A percentile compares a stretch with the other conserved stretches of the same genome.
Evolutionary conservation across 2,329 filamentous ascomycete genomes (phyloP).

Genomic region (Aschersonia sp.): DNA sequence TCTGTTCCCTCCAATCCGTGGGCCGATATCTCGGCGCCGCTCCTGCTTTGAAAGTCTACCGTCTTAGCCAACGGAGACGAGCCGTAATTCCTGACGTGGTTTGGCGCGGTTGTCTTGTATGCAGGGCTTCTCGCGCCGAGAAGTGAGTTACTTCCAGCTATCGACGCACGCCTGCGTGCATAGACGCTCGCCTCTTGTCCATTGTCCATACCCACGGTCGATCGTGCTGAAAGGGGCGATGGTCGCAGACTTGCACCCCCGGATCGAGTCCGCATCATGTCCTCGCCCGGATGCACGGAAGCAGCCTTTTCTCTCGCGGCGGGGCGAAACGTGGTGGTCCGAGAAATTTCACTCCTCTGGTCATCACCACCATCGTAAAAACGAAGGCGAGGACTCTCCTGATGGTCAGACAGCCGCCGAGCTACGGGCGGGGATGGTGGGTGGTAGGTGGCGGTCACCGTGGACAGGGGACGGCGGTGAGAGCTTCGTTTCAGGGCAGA

Average conservation of each 20-base stretch:
- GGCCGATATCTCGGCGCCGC: slow-evolving; percentile 12
- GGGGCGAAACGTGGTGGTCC: slow-evolving; percentile 29
- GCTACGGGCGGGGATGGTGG: slow-evolving; percentile 35
- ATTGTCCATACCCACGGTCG: slow-evolving; percentile 31
- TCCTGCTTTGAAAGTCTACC: slow-evolving; percentile 17
- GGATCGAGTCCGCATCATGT: slow-evolving; percentile 17
- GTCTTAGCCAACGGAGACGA: slow-evolving; percentile 43
- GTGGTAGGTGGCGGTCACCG: slow-evolving; percentile 31
- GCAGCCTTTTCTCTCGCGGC: slow-evolving; percentile 26
- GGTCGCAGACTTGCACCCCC: slow-evolving; percentile 20
- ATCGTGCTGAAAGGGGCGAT: slow-evolving; percentile 34
- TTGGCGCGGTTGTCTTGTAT: slow-evolving; percentile 20
- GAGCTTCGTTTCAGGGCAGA: slow-evolving; percentile 30
- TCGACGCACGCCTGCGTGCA: slow-evolving; percentile 24
- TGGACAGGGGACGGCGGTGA: slow-evolving; percentile 38
- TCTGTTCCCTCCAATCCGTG: slow-evolving; percentile 55
- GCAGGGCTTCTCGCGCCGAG: slow-evolving; percentile 26
- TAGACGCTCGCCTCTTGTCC: slow-evolving; percentile 13
- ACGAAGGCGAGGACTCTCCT: slow-evolving; percentile 26
- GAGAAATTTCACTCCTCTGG: slow-evolving; percentile 21
- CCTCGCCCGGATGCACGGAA: slow-evolving; percentile 22
- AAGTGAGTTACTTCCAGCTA: slow-evolving; percentile 30
- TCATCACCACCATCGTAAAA: slow-evolving; percentile 34
- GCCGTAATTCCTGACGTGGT: slow-evolving; percentile 28
- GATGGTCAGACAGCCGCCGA: slow-evolving; percentile 40